phyloP scores from a whole-genome alignment of 177 flowering plant genomes.

The Vitis hybrid region DNA sequence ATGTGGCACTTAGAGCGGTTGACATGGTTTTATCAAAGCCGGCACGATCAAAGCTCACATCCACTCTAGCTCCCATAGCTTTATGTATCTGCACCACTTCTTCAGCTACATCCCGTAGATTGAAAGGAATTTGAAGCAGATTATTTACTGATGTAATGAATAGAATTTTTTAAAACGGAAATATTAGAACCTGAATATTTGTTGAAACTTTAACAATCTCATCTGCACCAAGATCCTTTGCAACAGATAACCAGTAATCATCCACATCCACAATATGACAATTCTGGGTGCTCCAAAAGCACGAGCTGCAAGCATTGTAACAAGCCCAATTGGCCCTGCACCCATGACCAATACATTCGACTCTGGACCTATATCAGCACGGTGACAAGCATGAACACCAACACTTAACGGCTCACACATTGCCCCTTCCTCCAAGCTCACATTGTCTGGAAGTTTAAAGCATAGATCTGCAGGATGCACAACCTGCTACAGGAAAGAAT shows the following conservation, averaged over 20 bases:
- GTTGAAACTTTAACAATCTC: conserved; percentile 72
- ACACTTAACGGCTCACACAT: conserved; percentile 99
- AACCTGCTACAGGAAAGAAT: conserved; percentile 39
- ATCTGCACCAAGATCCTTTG: conserved; percentile 88
- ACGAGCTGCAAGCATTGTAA: conserved; percentile 83
- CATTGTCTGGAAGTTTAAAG: conserved; percentile 88
- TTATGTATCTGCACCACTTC: conserved; percentile 64
- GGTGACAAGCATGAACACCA: conserved; percentile 93
- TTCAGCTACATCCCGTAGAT: conserved; percentile 56
- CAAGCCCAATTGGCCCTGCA: conserved; percentile 96
- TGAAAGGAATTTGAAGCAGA: neutral
- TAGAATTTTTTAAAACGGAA: neutral
- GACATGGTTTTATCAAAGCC: conserved; percentile 92
- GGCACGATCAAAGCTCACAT: conserved; percentile 87
- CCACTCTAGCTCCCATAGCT: conserved; percentile 66
- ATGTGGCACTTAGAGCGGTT: conserved; percentile 81
- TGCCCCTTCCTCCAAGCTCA: conserved; percentile 99
- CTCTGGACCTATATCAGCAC: conserved; percentile 83
- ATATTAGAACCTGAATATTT: conserved; percentile 46
- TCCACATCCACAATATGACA: conserved; percentile 84
- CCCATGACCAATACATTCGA: conserved; percentile 87
- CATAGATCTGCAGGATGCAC: conserved; percentile 97
- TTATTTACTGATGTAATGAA: neutral
- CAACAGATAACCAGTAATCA: conserved; percentile 75
- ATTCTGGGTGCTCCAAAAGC: conserved; percentile 90